phyloP scores from a whole-genome alignment of 345 rosid genomes.

The Bruguiera parviflora region DNA sequence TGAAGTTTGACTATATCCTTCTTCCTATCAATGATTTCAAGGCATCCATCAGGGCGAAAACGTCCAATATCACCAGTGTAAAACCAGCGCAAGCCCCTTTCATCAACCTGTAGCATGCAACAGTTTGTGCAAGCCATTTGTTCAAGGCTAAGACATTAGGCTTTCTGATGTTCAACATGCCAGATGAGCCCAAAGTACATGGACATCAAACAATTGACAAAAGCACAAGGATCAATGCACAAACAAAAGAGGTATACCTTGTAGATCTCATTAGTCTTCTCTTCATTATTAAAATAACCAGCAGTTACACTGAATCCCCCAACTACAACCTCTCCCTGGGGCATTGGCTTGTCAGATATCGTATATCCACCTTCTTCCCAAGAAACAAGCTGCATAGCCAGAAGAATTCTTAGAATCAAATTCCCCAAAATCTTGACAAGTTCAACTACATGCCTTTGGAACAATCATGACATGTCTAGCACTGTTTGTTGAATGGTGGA shows the following conservation, averaged over 20 bases:
- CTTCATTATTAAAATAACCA: conserved; percentile 78
- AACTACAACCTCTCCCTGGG: conserved; percentile 83
- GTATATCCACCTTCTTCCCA: conserved; percentile 90
- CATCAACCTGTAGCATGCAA: conserved; percentile 62
- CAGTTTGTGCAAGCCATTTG: not conserved
- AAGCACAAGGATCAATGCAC: not conserved
- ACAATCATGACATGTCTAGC: not conserved
- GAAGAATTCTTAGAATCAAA: not conserved
- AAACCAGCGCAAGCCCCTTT: conserved; percentile 77
- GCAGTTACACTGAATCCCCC: conserved; percentile 77
- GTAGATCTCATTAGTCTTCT: conserved; percentile 73
- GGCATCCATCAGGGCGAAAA: conserved; percentile 86
- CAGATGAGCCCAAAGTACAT: not conserved
- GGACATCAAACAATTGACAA: not conserved
- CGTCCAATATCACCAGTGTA: conserved; percentile 84
- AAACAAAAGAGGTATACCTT: conserved; percentile 40
- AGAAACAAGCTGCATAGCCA: conserved; percentile 64
- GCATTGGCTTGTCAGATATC: conserved; percentile 75
- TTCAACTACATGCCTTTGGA: not conserved
- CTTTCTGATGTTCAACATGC: not conserved
- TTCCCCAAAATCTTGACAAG: not conserved
- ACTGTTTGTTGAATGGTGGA: not conserved
- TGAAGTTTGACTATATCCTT: conserved; percentile 95
- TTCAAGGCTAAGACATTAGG: not conserved
- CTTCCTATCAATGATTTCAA: conserved; percentile 87